Evolutionary conservation across 257 asterid genomes (phyloP), one percentile per base, ranked within the genome.

Genomic region (Schizonepeta tenuifolia): DNA sequence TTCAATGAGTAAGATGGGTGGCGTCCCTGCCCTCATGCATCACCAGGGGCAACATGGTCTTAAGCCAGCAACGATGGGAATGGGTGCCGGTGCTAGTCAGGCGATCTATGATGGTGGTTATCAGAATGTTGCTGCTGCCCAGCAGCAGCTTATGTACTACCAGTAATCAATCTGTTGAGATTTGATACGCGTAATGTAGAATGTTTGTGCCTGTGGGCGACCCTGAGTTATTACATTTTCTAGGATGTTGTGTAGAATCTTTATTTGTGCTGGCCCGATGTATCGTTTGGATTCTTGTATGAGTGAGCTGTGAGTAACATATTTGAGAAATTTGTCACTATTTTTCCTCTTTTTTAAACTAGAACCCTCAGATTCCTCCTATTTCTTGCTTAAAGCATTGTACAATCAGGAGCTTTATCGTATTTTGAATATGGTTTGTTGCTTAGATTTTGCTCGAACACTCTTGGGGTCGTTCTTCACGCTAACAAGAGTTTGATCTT

Each of bases 71-170:
- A 83, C 95, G 1, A 72, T 83, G 85, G 88, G 88, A 31, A 79
- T 88, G 83, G 85, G 88, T 2, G 83, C 81, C 0, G 88, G 90
- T 44, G 90, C 87, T 40, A 93, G 97, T 90, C 98, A 93, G 77
- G 96, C 96, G 65, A 87, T 93, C 40, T 93, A 93, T 4, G 98
- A 91, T 61, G 92, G 96, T 8, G 97, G 97, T 51, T 93, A 76
- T 76, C 96, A 79, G 87, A 90, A 81, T 47, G 83, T 86, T 53
- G 95, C 88, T 50, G 90, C 89, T 36, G 83, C 92, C 28, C 98
- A 93, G 86, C 97, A 93, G 86, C 97, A 93, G 83, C 95, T 93
- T 72, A 90, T 92, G 97, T 92, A 90, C 80, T 91, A 91, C 70
- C 90, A 87, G 87, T 89, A 76, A 84, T 69, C 38, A 76, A 84